Evolutionary conservation across 2,329 filamentous ascomycete species (phyloP), one percentile per base, ranked within the genome.

Genomic region (Chaetomium sp.): DNA sequence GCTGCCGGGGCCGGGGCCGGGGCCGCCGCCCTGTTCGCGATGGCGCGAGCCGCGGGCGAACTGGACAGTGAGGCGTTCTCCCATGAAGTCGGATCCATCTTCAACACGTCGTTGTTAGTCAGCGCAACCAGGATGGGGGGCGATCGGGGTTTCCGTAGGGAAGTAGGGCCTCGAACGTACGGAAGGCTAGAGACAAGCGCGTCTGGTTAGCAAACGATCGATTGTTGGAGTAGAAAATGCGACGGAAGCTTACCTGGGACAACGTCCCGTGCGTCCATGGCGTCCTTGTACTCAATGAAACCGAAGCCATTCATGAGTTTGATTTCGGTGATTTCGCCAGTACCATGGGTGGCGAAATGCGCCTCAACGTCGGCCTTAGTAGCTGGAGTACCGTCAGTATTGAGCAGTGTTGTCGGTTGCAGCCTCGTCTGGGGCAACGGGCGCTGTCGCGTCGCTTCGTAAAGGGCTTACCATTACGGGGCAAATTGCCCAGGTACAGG

Each of bases 251-350:
- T 87, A 97, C 95, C 94, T 80, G 95, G 95, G 75, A 99, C 95
- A 70, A 99, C 93, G 81, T 99, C 95, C 76, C 94, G 91, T 72
- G 95, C 95, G 82, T 99, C 95, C 90, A 97, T 92, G 65, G 93
- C 88, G 82, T 98, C 95, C 80, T 97, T 96, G 81, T 98, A 99
- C 80, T 99, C 95, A 77, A 99, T 97, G 83, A 99, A 99, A 78
- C 95, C 95, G 77, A 99, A 99, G 75, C 95, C 95, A 78, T 97
- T 98, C 95, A 99, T 99, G 70, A 99, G 88, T 84, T 99, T 99
- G 82, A 99, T 94, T 83, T 99, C 95, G 72, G 91, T 95, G 77
- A 99, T 98, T 78, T 97, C 93, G 78, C 95, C 95, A 73, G 93
- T 94, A 77, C 94, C 95, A 88, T 97, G 93, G 75, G 89, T 92